Base-by-base conservation (phyloP, 1,284 basidiomycete genomes). In the Leccinum ponderosum region DNA sequence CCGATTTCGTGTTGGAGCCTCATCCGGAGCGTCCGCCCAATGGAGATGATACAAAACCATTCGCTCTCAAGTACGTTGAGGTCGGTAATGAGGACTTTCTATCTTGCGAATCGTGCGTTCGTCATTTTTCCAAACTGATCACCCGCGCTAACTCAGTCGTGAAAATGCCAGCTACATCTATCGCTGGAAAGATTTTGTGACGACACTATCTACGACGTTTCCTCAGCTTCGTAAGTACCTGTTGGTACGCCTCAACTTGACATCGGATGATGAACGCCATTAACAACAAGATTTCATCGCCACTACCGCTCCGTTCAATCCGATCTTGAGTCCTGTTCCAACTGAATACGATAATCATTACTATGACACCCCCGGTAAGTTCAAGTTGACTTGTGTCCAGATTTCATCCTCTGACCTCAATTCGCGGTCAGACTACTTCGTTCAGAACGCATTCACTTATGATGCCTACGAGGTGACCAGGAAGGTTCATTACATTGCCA, bases 331-430 rank as follows among this genome's bases (percentile, higher is more conserved):
- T 3, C 86, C 86, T 1, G 79, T 76, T 27, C 85, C 87, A 1
- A 76, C 75, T 39, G 76, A 83, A 57, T 90, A 85, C 62, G 87
- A 90, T 65, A 76, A 85, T 7, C 88, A 90, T 62, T 80, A 87
- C 42, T 91, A 90, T 66, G 79, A 87, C 63, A 88, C 83, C 1
- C 86, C 87, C 6, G 58, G 68, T 62, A 56, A 15, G 1, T 42
- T 29, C 60, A 56, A 15, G 1, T 42, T 29, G 2, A 9, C 14
- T 44, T 2, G 11, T 8, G 5, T 17, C 9, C 12, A 2, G 0
- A 6, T 3, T 6, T 53, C 54, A 29, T 17, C 15, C 14, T 51
- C 44, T 48, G 47, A 52, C n/a, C 25, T 52, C n/a, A 52, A n/a
- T 52, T 29, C 17, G n/a, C n/a, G n/a, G 31, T 55, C n/a, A 69